Evolutionary conservation across 208 protist species (phyloP).

Genomic region (Wallacemonas sp.): DNA sequence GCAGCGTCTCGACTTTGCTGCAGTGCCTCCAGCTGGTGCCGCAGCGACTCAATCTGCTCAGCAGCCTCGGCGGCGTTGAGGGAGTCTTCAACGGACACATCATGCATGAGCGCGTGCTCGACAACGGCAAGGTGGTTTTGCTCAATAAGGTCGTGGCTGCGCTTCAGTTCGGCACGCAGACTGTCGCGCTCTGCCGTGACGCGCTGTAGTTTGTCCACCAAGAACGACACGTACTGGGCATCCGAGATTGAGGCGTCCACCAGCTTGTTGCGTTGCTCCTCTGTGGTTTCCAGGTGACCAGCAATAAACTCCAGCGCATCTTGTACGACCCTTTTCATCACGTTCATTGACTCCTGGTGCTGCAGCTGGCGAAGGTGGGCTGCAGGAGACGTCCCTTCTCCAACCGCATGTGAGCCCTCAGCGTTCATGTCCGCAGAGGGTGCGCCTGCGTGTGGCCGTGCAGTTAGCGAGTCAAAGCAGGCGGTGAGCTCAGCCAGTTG

Average conservation of each 20-base stretch:
- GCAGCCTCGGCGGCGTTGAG: conserved; percentile 67
- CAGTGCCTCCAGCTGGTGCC: conserved; percentile 47
- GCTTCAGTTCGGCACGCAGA: conserved; percentile 32
- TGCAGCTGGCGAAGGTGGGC: background rate
- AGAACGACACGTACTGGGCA: conserved; percentile 48
- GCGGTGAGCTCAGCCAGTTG: conserved; percentile 22
- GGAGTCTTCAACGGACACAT: conserved; percentile 64
- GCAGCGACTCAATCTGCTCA: conserved; percentile 58
- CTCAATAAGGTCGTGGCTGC: conserved; percentile 64
- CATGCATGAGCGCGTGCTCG: conserved; percentile 71
- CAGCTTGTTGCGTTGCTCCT: conserved; percentile 49
- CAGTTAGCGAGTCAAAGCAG: conserved; percentile 15
- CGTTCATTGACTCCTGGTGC: conserved; percentile 12
- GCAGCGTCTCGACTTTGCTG: conserved; percentile 34
- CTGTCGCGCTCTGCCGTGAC: conserved; percentile 50
- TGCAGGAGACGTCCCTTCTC: background rate
- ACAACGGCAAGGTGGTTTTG: conserved; percentile 70
- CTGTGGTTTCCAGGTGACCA: conserved; percentile 37
- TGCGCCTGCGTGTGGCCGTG: background rate
- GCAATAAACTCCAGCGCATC: conserved; percentile 46
- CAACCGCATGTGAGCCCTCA: too few relatives aligned
- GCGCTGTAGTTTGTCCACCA: conserved; percentile 39
- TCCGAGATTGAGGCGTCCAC: conserved; percentile 68
- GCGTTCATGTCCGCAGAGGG: too few relatives aligned
- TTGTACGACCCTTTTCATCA: conserved; percentile 28